A percentile compares a stretch with the other conserved stretches of the same genome.
phyloP scores from a whole-genome alignment of 768 basidiomycete species.

The Leucocoprinus birnbaumii region DNA sequence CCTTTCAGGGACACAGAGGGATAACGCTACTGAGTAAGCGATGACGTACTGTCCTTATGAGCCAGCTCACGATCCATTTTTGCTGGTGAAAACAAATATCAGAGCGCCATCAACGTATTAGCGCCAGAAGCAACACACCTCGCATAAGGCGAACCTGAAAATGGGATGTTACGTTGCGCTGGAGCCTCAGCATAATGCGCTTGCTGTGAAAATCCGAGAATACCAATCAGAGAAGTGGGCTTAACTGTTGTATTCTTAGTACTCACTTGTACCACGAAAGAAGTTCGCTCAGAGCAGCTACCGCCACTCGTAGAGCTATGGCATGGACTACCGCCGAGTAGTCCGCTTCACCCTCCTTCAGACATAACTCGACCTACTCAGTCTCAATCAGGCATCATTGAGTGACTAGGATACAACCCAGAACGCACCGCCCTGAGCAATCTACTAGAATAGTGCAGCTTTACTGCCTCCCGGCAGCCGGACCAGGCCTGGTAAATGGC shows the following conservation, averaged over 20 bases:
- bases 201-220: neutral
- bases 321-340: neutral
- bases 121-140: neutral
- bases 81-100: neutral
- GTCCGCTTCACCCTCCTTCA: neutral
- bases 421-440: neutral
- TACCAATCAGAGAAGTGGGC: no score
- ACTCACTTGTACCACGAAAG: neutral
- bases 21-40: neutral
- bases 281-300: neutral
- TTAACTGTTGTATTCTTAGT: no score
- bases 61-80: conserved; percentile 7
- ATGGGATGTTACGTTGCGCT: neutral
- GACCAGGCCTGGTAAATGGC: conserved; percentile 12
- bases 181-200: neutral
- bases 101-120: neutral
- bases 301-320: neutral
- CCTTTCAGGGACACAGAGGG: no score
- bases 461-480: neutral
- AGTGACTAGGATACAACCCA: neutral
- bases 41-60: conserved; percentile 5
- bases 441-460: conserved; percentile 5
- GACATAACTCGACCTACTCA: neutral
- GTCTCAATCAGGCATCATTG: neutral
- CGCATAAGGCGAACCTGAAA: conserved; percentile 8